Base-by-base conservation (phyloP, 139 green algal species). In the Picochlorum sp. region DNA sequence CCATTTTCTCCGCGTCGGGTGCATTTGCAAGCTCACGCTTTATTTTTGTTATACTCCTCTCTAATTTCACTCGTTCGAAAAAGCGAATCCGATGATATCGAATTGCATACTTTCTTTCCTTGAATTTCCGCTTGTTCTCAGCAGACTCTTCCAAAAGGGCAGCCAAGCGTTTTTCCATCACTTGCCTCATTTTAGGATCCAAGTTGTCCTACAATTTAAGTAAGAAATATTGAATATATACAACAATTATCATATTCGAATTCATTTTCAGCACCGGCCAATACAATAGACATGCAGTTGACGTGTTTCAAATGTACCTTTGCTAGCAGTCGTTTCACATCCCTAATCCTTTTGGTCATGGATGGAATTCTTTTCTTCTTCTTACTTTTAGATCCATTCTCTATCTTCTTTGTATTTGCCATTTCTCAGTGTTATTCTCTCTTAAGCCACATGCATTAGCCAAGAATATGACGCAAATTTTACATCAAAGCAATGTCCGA, bases 21-120 rank as follows among this genome's bases (percentile, higher is more conserved):
- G 30, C 35, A 1, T 56, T 43, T 4, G 45, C 37, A 55, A 68
- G 41, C 40, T 55, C 33, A 4, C 44, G 26, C 55, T 81, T 39
- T 51, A 90, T 50, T 33, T 81, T 61, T 12, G 56, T 43, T 18
- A 90, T 64, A n/a, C 59, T 52, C 1, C 87, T 68, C 69, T 91
- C 85, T 5, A 93, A 25, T 63, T 95, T 95, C 1, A 89, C 72
- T 1, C 85, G 74, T 69, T 95, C 87, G 59, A 93, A 95, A 55
- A 95, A 95, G 6, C 78, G 76, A 4, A 93, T 60, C 76, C 89
- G 73, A 65, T 93, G 85, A 56, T 94, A 94, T 14, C 68, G 63
- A 8, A 67, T 57, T 0, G 85, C 76, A 36, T 79, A 74, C 52
- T 83, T 82, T 25, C 65, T 63, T 69, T 90, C 80, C 40, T 51